These are phyloP conservation scores for Annulohypoxylon maeteangense DNA, from an alignment of 495 filamentous ascomycete species.

Conservation along the genomic window DNA sequence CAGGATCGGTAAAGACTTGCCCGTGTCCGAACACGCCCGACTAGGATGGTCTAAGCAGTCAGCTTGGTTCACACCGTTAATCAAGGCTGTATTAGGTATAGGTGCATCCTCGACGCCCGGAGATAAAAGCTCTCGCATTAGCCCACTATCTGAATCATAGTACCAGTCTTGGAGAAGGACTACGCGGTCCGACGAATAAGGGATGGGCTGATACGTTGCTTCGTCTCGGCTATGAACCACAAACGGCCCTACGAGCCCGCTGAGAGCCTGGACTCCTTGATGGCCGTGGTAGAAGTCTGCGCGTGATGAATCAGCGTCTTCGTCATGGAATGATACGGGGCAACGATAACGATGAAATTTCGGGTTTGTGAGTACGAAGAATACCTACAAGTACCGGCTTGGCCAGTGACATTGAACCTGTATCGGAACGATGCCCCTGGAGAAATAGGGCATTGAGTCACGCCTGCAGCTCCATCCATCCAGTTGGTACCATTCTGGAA, in stretches of 20 bases:
- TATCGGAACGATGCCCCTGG: constrained; percentile 62
- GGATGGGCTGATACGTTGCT: constrained; percentile 50
- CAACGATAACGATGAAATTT: not conserved
- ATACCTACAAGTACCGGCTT: constrained; percentile 58
- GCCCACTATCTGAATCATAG: constrained; percentile 61
- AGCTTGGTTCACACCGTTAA: constrained; percentile 68
- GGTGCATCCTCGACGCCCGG: constrained; percentile 66
- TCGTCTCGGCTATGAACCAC: constrained; percentile 63
- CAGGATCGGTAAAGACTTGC: constrained; percentile 55
- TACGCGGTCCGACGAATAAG: constrained; percentile 63
- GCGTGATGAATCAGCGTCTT: constrained; percentile 42
- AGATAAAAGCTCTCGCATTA: constrained; percentile 62
- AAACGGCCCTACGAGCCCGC: constrained; percentile 68
- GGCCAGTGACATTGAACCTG: constrained; percentile 54
- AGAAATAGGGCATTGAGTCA: constrained; percentile 76
- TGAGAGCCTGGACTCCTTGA: constrained; percentile 54
- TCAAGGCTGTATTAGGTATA: constrained; percentile 69
- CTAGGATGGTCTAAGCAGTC: constrained; percentile 60
- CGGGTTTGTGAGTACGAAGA: constrained; percentile 41
- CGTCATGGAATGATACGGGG: not conserved
- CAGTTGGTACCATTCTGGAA: constrained; percentile 68
- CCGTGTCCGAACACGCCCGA: constrained; percentile 58
- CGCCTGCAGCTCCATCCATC: constrained; percentile 70
- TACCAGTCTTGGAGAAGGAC: constrained; percentile 69
- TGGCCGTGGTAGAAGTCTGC: constrained; percentile 57